These are phyloP conservation scores for Desmodesmus armatus DNA, from an alignment of 139 green algal genomes.

Conservation along the genomic window DNA sequence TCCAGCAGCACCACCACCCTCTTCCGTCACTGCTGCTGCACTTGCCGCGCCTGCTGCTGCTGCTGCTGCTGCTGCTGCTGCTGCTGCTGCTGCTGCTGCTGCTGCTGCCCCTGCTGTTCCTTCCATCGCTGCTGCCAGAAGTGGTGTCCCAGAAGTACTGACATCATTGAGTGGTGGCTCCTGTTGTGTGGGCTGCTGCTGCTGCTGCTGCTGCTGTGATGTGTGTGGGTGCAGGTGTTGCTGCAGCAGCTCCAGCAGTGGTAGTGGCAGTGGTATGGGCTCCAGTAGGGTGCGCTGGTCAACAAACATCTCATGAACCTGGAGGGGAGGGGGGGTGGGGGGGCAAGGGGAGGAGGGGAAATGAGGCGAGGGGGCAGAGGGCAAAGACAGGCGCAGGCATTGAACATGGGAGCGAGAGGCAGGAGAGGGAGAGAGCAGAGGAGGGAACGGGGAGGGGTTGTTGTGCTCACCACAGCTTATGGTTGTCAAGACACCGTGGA, in stretches of 20 bases:
- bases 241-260: slow-evolving; percentile 17
- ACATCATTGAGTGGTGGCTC: too few species aligned
- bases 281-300: slow-evolving; percentile 49
- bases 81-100: slow-evolving; percentile 44
- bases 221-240: too few species aligned
- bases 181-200: too few species aligned
- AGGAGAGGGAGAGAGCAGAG: neutral
- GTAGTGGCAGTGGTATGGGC: slow-evolving; percentile 51
- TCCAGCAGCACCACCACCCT: neutral
- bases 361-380: too few species aligned
- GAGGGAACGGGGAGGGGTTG: neutral
- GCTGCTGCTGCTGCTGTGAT: too few species aligned
- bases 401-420: neutral
- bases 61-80: slow-evolving; percentile 21
- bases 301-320: slow-evolving; percentile 78
- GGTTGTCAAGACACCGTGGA: neutral
- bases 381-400: neutral
- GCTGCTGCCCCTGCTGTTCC: neutral
- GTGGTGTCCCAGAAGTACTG: too few species aligned
- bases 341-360: too few species aligned
- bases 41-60: neutral
- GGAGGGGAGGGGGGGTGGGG: too few species aligned
- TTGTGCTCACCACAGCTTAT: neutral
- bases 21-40: neutral
- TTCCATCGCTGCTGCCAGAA: slow-evolving; percentile 2